Evolutionary conservation across 805 yeast genomes (phyloP), one percentile per base, ranked within the genome.

Genomic region (Kregervanrija delftensis): DNA sequence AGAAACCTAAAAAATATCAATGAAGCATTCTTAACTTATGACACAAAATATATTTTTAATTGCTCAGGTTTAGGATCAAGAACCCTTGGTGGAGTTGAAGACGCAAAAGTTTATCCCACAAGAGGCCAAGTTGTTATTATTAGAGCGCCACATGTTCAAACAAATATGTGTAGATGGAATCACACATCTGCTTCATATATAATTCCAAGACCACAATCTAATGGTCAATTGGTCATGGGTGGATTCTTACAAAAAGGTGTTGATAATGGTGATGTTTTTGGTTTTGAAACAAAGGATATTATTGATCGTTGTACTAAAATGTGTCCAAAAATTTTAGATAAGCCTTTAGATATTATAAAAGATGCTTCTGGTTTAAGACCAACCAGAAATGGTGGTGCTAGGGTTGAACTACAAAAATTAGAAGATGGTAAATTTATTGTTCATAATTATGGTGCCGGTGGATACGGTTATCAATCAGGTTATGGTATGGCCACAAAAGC

Each of bases 91-190:
- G 91, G 90, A 9, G 86, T 83, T 13, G 63, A 66, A 13, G 95
- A 86, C 53, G 49, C 65, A 5, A 62, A 65, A 1, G 73, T 81
- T n/a, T 83, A 79, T 52, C 90, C 95, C 4, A 77, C 85, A 1
- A 68, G 95, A 46, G 95, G 95, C 3, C 93, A 86, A 57, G 87
- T 85, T 15, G 81, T 83, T 12, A 79, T 83, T 8, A 70, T 84
- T 15, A 72, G 69, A 47, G 86, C 87, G 0, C 87, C 88, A 2
- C 83, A 81, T 53, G 66, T 83, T 46, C 64, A 65, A 30, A 78
- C 76, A 51, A 83, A 82, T 59, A 63, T 62, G 49, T 55, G 77
- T 67, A 64, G 76, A 42, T 79, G 85, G 84, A 82, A 82, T 15
- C 61, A 58, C 3, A 74, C 71, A 38, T 69, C 65, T 46, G 77